Conservation (phyloP, 2,329 filamentous ascomycete species). For the Colletotrichum limetticola region DNA sequence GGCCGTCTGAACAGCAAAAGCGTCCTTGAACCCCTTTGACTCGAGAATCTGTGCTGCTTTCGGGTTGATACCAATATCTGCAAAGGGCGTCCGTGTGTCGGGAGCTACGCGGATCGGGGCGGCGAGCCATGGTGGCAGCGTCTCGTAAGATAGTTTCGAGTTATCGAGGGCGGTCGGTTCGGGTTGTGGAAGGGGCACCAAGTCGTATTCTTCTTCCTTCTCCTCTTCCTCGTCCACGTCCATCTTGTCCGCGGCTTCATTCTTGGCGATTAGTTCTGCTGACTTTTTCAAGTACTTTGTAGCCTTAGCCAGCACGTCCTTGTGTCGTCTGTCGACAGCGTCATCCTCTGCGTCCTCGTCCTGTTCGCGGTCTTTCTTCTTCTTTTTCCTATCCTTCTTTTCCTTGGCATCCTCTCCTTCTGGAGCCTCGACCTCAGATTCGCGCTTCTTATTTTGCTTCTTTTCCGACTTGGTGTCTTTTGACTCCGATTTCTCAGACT, state of each 20-base stretch:
- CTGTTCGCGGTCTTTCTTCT: constrained; percentile 38
- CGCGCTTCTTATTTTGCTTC: constrained; percentile 36
- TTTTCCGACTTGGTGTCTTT: constrained; percentile 37
- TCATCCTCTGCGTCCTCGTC: constrained; percentile 42
- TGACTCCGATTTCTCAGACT: constrained; percentile 40
- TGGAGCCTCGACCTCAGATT: background rate
- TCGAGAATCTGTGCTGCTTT: constrained; percentile 71
- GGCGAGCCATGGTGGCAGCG: constrained; percentile 83
- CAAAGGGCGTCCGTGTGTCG: constrained; percentile 70
- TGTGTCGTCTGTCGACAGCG: constrained; percentile 53
- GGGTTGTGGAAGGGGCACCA: constrained; percentile 86
- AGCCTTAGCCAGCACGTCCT: constrained; percentile 64
- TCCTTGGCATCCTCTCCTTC: constrained; percentile 17
- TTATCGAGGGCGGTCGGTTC: constrained; percentile 66
- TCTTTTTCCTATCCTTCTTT: constrained; percentile 28
- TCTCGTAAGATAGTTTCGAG: constrained; percentile 76
- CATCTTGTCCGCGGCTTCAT: constrained; percentile 44
- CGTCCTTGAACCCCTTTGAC: constrained; percentile 74
- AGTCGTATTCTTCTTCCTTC: constrained; percentile 68
- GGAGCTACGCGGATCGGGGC: constrained; percentile 77
- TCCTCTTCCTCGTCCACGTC: constrained; percentile 43
- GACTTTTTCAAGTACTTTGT: constrained; percentile 64
- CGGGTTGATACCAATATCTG: constrained; percentile 68
- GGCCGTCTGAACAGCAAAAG: constrained; percentile 83
- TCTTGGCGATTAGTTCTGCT: constrained; percentile 49